Conservation (phyloP, 73 alveolate genomes). For the Paramecium primaurelia region DNA sequence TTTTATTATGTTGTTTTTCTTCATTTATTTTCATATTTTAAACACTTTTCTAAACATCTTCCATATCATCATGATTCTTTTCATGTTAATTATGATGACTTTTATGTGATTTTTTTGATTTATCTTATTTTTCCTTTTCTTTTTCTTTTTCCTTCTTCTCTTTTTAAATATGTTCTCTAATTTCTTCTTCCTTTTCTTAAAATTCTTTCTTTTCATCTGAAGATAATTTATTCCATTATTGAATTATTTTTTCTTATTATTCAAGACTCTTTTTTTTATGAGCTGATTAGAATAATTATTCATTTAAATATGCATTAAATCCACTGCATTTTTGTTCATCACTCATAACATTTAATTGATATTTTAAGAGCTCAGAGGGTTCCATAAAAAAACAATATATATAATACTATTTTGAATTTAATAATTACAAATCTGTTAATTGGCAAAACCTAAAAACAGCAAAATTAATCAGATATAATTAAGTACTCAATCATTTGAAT, state of each 20-base stretch:
- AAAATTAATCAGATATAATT: background rate
- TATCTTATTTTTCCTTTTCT: background rate
- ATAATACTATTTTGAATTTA: background rate
- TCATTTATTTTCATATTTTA: slow-evolving; percentile 25
- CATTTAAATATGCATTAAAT: background rate
- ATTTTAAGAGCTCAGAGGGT: background rate
- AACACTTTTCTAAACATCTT: slow-evolving; percentile 31
- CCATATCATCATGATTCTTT: background rate
- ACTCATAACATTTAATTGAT: background rate
- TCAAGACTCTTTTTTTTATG: background rate
- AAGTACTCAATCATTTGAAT: background rate
- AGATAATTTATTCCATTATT: background rate
- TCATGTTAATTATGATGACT: background rate
- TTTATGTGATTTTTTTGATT: background rate
- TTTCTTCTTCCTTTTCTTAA: background rate
- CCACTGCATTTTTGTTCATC: background rate
- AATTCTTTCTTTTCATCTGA: background rate
- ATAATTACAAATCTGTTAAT: background rate
- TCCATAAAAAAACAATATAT: background rate
- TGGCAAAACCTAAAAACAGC: background rate
- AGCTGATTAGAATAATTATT: background rate
- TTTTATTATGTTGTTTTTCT: background rate
- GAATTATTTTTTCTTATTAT: background rate
- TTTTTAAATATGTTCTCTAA: background rate
- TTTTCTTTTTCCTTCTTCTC: background rate